Percentiles rank a stretch among this genome's conserved stretches.
These are phyloP conservation scores for Mycena vitilis DNA, from an alignment of 768 basidiomycete species.

Conservation along the genomic window DNA sequence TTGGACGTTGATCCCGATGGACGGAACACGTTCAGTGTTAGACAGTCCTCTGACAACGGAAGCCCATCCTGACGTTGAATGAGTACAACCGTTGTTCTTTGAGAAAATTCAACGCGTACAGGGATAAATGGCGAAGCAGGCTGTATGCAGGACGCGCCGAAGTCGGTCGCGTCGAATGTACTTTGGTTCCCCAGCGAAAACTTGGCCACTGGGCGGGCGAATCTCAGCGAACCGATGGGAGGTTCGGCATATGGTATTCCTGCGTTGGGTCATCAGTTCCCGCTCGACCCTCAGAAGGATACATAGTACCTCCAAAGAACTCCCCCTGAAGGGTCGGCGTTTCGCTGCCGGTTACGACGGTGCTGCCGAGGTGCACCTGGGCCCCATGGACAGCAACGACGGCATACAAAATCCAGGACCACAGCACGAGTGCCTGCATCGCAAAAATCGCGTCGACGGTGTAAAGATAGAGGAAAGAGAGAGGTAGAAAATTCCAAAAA, in stretches of 20 bases:
- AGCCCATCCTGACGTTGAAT: background rate
- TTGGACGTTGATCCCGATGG: conserved; percentile 43
- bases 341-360: background rate
- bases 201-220: background rate
- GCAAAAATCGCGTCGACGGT: no score
- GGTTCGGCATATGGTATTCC: background rate
- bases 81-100: background rate
- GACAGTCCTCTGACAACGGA: conserved; percentile 53
- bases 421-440: background rate
- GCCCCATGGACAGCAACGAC: background rate
- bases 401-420: background rate
- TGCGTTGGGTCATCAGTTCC: background rate
- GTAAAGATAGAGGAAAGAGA: no score
- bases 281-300: background rate
- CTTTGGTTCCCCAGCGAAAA: background rate
- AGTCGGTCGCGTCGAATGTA: background rate
- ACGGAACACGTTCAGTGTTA: conserved; percentile 56
- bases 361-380: conserved; percentile 1
- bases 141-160: background rate
- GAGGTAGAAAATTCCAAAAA: no score
- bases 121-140: background rate
- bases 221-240: background rate
- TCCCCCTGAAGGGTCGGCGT: background rate
- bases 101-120: background rate
- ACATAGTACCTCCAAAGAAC: conserved; percentile 2